A percentile compares a stretch with the other conserved stretches of the same genome.
These are phyloP conservation scores for Gentiana straminea DNA, from an alignment of 257 asterid species.

Conservation along the genomic window DNA sequence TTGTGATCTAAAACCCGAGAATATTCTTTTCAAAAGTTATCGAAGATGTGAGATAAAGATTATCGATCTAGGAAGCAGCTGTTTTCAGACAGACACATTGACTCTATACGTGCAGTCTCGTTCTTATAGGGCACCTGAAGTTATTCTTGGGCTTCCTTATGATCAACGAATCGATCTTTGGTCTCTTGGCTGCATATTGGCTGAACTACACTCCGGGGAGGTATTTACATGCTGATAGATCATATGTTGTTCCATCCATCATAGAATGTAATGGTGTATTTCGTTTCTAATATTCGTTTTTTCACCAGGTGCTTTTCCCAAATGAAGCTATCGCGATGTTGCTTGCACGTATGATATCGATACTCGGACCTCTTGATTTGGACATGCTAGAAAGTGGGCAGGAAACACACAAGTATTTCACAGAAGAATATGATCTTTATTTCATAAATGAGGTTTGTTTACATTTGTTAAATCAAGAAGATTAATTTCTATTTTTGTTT, in stretches of 20 bases:
- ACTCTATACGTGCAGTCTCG: constrained; percentile 90
- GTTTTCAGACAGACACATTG: constrained; percentile 67
- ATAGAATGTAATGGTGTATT: neutral
- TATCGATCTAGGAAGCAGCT: constrained; percentile 98
- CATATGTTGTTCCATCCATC: neutral
- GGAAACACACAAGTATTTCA: constrained; percentile 75
- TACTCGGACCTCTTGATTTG: constrained; percentile 61
- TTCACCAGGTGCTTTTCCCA: constrained; percentile 77
- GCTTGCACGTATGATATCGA: constrained; percentile 66
- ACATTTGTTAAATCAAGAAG: neutral
- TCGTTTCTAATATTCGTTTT: constrained; percentile 1
- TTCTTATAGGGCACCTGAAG: constrained; percentile 97
- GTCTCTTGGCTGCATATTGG: constrained; percentile 94
- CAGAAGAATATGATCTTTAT: constrained; percentile 66
- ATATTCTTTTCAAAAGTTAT: constrained; percentile 80
- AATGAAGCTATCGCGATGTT: constrained; percentile 60
- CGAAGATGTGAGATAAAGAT: constrained; percentile 77
- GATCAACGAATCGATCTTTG: constrained; percentile 85
- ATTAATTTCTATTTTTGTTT: no score
- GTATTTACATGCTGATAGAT: constrained; percentile 21
- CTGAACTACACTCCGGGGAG: constrained; percentile 80
- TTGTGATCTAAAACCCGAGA: constrained; percentile 97
- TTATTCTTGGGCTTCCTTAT: constrained; percentile 81
- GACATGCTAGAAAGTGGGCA: constrained; percentile 62
- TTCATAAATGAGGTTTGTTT: constrained; percentile 53